Evolutionary conservation across 768 basidiomycete species (phyloP).

Genomic region (Zangia roseola): DNA sequence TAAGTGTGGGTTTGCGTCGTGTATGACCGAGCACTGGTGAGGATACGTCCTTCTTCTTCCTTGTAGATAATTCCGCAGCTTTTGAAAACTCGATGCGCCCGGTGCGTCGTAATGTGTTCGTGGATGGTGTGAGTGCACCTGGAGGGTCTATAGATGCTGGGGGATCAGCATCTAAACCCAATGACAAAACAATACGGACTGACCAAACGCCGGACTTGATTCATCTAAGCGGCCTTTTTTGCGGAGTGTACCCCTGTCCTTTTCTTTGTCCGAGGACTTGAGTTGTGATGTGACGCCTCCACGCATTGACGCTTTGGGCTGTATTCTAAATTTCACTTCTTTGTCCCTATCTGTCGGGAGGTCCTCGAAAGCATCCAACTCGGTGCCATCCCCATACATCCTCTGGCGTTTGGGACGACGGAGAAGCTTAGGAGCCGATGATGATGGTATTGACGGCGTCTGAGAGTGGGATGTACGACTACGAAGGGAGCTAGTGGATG

Average conservation of each 20-base stretch:
- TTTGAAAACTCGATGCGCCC: slow-evolving; percentile 56
- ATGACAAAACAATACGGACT: slow-evolving; percentile 16
- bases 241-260: slow-evolving; percentile 48
- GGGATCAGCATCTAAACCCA: not conserved
- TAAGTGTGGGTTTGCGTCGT: slow-evolving; percentile 80
- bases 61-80: slow-evolving; percentile 40
- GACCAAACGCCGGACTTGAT: slow-evolving; percentile 40
- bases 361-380: slow-evolving; percentile 86
- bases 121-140: slow-evolving; percentile 39
- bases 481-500: slow-evolving; percentile 52
- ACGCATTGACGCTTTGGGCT: slow-evolving; percentile 68
- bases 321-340: slow-evolving; percentile 70
- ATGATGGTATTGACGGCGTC: slow-evolving; percentile 37
- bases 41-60: slow-evolving; percentile 52
- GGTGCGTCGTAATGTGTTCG: slow-evolving; percentile 57
- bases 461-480: slow-evolving; percentile 30
- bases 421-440: slow-evolving; percentile 61
- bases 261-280: slow-evolving; percentile 38
- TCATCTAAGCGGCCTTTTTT: slow-evolving; percentile 54
- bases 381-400: slow-evolving; percentile 85
- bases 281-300: slow-evolving; percentile 47
- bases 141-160: slow-evolving; percentile 17
- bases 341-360: slow-evolving; percentile 83
- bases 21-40: slow-evolving; percentile 47
- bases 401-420: slow-evolving; percentile 75